These are phyloP conservation scores for Trichoderma guizhouense DNA, from an alignment of 2,329 filamentous ascomycete genomes.

Conservation along the genomic window DNA sequence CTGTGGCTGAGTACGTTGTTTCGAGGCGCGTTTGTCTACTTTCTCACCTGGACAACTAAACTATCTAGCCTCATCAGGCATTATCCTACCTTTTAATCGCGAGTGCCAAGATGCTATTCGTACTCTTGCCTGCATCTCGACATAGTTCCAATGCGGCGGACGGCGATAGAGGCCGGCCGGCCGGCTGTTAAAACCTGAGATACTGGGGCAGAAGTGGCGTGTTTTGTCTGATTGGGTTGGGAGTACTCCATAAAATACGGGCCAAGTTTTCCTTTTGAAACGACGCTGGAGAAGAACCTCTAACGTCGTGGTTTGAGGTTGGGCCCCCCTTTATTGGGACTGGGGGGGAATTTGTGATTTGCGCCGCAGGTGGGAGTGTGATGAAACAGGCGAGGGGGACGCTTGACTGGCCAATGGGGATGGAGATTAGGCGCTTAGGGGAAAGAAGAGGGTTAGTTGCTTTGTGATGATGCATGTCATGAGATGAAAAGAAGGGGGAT, in stretches of 20 bases:
- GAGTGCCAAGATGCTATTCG: not conserved
- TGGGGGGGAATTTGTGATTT: not conserved
- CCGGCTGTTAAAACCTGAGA: not conserved
- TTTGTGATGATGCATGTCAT: not conserved
- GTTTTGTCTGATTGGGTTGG: not conserved
- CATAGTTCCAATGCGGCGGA: not conserved
- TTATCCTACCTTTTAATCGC: not conserved
- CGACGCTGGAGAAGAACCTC: conserved; percentile 3
- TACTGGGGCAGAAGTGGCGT: not conserved
- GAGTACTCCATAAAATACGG: not conserved
- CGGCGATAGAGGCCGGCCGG: not conserved
- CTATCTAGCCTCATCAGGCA: not conserved
- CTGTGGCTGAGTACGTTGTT: not conserved
- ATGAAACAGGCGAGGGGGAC: conserved; percentile 14
- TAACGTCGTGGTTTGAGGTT: conserved; percentile 13
- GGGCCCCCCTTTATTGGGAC: not conserved
- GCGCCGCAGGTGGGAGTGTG: not conserved
- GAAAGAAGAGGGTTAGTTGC: not conserved
- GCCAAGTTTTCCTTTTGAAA: not conserved
- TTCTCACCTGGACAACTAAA: not conserved
- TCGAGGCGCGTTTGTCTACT: not conserved
- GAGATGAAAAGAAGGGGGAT: not conserved
- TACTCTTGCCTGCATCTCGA: not conserved
- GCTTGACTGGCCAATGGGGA: conserved; percentile 15
- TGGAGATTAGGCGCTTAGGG: conserved; percentile 14